Percentiles rank a stretch among this genome's conserved stretches.
phyloP scores from a whole-genome alignment of 768 basidiomycete genomes.

The Xerocomus potaroensis region DNA sequence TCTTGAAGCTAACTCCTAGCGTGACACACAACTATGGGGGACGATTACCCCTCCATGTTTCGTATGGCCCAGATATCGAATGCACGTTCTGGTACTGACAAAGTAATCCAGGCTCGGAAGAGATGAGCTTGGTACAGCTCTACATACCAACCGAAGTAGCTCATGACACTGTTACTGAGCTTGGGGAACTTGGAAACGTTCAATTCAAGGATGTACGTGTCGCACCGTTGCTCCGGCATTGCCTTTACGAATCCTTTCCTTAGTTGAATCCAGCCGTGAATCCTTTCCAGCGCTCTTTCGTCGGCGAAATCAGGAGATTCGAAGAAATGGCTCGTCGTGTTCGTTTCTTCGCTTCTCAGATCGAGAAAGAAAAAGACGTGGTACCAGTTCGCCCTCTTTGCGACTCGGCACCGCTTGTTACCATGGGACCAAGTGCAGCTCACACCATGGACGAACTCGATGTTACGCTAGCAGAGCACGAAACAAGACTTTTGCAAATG shows the following conservation, averaged over 20 bases:
- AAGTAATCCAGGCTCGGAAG: constrained; percentile 73
- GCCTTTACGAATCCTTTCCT: constrained; percentile 3
- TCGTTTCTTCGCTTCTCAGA: constrained; percentile 84
- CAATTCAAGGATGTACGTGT: constrained; percentile 94
- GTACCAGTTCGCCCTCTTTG: constrained; percentile 80
- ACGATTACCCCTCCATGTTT: constrained; percentile 81
- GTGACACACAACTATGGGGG: constrained; percentile 48
- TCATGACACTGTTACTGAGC: constrained; percentile 92
- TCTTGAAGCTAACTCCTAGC: not conserved
- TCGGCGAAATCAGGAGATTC: constrained; percentile 89
- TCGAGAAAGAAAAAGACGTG: constrained; percentile 79
- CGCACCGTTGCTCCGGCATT: not conserved
- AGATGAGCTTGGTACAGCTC: constrained; percentile 97
- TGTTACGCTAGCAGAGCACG: constrained; percentile 80
- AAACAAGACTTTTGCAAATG: constrained; percentile 81
- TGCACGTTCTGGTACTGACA: constrained; percentile 3
- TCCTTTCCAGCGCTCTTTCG: constrained; percentile 97
- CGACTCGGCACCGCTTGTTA: constrained; percentile 82
- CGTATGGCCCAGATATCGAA: constrained; percentile 40
- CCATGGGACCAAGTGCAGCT: constrained; percentile 87
- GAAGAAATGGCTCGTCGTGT: constrained; percentile 96
- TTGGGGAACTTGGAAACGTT: constrained; percentile 92
- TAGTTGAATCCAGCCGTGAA: constrained; percentile 94
- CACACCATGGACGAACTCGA: constrained; percentile 94
- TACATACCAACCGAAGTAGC: constrained; percentile 97